Percentiles rank a stretch among this genome's conserved stretches.
Evolutionary conservation across 345 rosid genomes (phyloP).

Genomic region (Trapa bicornis): DNA sequence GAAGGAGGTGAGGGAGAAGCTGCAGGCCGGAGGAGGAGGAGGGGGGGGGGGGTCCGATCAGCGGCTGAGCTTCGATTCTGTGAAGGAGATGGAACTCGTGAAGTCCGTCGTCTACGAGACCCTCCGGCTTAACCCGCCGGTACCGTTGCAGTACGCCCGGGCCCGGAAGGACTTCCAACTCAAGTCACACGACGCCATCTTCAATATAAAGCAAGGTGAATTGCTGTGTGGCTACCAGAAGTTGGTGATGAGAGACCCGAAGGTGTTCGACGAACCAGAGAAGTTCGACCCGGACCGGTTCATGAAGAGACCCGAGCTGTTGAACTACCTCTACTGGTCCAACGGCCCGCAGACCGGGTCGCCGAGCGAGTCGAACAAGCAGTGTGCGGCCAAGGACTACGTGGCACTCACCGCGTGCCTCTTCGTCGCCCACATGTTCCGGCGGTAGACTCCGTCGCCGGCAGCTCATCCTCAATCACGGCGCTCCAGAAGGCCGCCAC

Average conservation of each 20-base stretch:
- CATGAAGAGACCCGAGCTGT: slow-evolving; percentile 25
- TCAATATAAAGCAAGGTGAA: slow-evolving; percentile 62
- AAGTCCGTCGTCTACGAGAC: slow-evolving; percentile 74
- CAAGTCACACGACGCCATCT: slow-evolving; percentile 51
- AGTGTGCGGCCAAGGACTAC: slow-evolving; percentile 66
- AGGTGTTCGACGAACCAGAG: slow-evolving; percentile 55
- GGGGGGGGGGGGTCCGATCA: slow-evolving; percentile 1
- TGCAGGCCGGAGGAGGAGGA: slow-evolving; percentile 1
- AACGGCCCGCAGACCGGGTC: slow-evolving; percentile 77
- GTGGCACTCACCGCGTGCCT: slow-evolving; percentile 43
- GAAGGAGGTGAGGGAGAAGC: slow-evolving; percentile 37
- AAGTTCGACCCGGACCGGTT: slow-evolving; percentile 58
- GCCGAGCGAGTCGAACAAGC: slow-evolving; percentile 55
- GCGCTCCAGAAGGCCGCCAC: slow-evolving; percentile 29
- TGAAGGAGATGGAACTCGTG: slow-evolving; percentile 51
- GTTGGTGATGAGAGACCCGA: slow-evolving; percentile 53
- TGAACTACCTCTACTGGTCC: slow-evolving; percentile 62
- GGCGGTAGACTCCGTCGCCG: slow-evolving; percentile 50
- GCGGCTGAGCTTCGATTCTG: slow-evolving; percentile 34
- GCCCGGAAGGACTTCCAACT: slow-evolving; percentile 72
- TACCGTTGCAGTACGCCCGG: slow-evolving; percentile 51
- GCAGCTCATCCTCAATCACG: slow-evolving; percentile 35
- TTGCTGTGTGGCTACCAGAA: slow-evolving; percentile 74
- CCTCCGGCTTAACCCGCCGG: slow-evolving; percentile 65
- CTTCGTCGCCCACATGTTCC: slow-evolving; percentile 47